Evolutionary conservation across 2,329 filamentous ascomycete genomes (phyloP), one percentile per base, ranked within the genome.

Genomic region (Xylaria hypoxylon): DNA sequence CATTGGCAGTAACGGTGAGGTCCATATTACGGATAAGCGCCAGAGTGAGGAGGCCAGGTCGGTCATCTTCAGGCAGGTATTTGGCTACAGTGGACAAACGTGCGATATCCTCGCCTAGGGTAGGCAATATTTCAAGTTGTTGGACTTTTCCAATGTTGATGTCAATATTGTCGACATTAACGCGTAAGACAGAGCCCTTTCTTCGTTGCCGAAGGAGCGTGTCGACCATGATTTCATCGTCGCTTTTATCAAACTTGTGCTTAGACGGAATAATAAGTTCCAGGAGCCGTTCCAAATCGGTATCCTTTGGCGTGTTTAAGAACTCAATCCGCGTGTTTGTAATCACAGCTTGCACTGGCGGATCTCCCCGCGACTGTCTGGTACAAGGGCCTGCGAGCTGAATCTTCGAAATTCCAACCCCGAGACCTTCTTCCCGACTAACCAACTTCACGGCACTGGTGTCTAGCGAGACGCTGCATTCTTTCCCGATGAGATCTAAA

Each of bases 191-290:
- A 10, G 92, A 90, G 0, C 95, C 96, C 78, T 97, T 95, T 59
- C 90, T 87, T 66, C 96, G 86, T 77, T 99, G 96, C 24, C 92
- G 87, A 15, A 98, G 81, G 0, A 99, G 84, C 0, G 93, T 97
- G 72, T 98, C 95, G 24, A 99, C 87, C 84, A 99, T 90, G 67
- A 99, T 97, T 74, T 98, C 95, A 72, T 97, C 93, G 67, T 96
- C 92, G 52, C 90, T 89, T 67, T 95, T 90, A 70, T 90, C 86
- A 73, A 96, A 97, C 69, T 94, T 93, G 77, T 96, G 89, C 70
- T 94, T 96, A 0, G 94, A 97, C 0, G 96, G 96, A 6, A 92
- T 97, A 62, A 99, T 92, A 58, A 99, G 85, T 59, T 92, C 90
- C 0, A 99, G 82, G 1, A 99, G 84, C 38, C 90, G 88, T 74